These are phyloP conservation scores for Podaxis carcinomalis DNA, from an alignment of 768 basidiomycete species.

Conservation along the genomic window DNA sequence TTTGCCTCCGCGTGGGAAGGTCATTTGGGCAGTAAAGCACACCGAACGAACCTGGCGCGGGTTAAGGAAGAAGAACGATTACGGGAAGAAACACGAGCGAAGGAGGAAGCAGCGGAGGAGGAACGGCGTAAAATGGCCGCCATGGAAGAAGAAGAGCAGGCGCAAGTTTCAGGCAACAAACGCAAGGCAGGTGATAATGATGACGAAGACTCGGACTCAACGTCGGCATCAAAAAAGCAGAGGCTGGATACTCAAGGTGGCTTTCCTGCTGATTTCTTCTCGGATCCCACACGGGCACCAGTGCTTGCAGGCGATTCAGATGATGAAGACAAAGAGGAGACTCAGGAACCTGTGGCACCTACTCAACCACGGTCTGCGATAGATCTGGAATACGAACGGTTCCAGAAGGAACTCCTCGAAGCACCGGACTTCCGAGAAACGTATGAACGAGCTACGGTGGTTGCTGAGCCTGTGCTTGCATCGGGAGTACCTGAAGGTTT, in stretches of 20 bases:
- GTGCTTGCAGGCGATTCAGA: slow-evolving; percentile 34
- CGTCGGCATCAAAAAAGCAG: slow-evolving; percentile 16
- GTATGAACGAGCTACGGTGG: slow-evolving; percentile 67
- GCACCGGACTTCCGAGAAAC: slow-evolving; percentile 37
- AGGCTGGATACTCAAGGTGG: slow-evolving; percentile 15
- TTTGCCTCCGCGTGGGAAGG: slow-evolving; percentile 85
- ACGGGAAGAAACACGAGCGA: slow-evolving; percentile 29
- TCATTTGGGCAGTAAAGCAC: slow-evolving; percentile 76
- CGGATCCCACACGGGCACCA: slow-evolving; percentile 60
- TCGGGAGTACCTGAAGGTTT: slow-evolving; percentile 45
- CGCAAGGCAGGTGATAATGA: slow-evolving; percentile 18
- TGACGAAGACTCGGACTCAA: slow-evolving; percentile 12
- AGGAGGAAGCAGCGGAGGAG: slow-evolving; percentile 30
- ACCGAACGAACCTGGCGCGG: slow-evolving; percentile 62
- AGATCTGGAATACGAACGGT: slow-evolving; percentile 71
- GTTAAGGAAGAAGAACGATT: slow-evolving; percentile 51
- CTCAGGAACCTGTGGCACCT: slow-evolving; percentile 12
- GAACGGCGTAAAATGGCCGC: slow-evolving; percentile 19
- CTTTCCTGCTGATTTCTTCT: slow-evolving; percentile 76
- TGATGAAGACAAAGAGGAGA: slow-evolving; percentile 35
- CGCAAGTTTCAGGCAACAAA: slow-evolving; percentile 26
- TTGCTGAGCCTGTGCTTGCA: slow-evolving; percentile 62
- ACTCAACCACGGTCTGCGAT: slow-evolving; percentile 30
- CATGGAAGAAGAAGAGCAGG: slow-evolving; percentile 16
- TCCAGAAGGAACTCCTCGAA: slow-evolving; percentile 61